phyloP scores from a whole-genome alignment of 2,329 filamentous ascomycete genomes.

The Pestalotiopsis sp. region DNA sequence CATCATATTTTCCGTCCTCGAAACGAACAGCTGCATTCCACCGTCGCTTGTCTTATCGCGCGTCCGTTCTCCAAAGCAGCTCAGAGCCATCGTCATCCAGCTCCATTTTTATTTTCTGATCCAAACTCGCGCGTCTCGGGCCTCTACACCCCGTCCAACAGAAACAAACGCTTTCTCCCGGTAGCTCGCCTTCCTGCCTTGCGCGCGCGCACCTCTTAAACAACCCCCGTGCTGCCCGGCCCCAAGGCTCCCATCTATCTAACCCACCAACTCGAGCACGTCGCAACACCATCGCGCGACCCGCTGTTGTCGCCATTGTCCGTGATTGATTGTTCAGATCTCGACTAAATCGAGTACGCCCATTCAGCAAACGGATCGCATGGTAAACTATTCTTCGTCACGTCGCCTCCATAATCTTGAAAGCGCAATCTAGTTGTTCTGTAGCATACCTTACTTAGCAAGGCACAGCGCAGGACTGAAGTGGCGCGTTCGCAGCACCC shows the following conservation, averaged over 20 bases:
- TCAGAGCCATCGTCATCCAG: conserved; percentile 5
- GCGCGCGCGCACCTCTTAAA: neutral
- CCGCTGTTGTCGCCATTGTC: neutral
- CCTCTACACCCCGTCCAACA: neutral
- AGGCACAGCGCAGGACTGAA: conserved; percentile 10
- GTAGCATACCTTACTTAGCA: conserved; percentile 4
- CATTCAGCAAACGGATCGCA: neutral
- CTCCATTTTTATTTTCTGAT: conserved; percentile 10
- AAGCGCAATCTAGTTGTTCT: neutral
- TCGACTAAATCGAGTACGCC: neutral
- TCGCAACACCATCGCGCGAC: neutral
- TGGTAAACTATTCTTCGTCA: neutral
- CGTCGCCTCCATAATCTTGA: neutral
- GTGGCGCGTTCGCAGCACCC: conserved; percentile 15
- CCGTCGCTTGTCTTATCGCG: conserved; percentile 29
- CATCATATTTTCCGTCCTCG: conserved; percentile 17
- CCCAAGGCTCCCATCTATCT: neutral
- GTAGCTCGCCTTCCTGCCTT: neutral
- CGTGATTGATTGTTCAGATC: neutral
- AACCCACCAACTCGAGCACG: neutral
- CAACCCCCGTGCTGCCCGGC: neutral
- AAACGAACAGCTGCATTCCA: conserved; percentile 26
- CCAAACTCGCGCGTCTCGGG: neutral
- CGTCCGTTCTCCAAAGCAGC: conserved; percentile 14
- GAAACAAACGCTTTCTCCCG: neutral